Conservation (phyloP, 768 basidiomycete genomes). For the Plicaturopsis crispa region DNA sequence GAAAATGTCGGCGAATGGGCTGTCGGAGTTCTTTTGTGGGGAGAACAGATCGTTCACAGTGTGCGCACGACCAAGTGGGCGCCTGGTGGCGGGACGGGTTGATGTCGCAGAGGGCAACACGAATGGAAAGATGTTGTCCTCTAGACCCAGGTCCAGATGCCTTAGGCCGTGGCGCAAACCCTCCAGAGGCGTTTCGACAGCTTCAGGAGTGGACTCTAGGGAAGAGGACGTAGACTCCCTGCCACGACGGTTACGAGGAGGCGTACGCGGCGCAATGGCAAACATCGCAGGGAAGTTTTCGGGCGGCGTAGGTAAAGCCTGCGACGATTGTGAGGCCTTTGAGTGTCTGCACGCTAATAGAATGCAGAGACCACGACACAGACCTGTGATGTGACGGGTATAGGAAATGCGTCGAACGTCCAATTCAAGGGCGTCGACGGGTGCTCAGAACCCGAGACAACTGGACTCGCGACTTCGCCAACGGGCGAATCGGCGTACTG, state of each 20-base stretch:
- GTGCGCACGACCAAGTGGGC: constrained; percentile 29
- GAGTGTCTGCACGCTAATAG: constrained; percentile 1
- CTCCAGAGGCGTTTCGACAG: constrained; percentile 29
- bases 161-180: constrained; percentile 27
- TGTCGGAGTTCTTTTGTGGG: constrained; percentile 10
- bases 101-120: constrained; percentile 13
- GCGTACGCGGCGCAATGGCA: constrained; percentile 49
- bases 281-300: constrained; percentile 44
- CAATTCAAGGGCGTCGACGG: constrained; percentile 24
- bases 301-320: constrained; percentile 22
- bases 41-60: constrained; percentile 32
- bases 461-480: constrained; percentile 23
- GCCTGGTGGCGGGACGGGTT: constrained; percentile 18
- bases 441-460: constrained; percentile 31
- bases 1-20: background rate
- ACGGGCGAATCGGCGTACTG: constrained; percentile 19
- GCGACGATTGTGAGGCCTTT: constrained; percentile 6
- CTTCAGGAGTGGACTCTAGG: constrained; percentile 51
- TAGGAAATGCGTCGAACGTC: constrained; percentile 11
- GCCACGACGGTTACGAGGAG: constrained; percentile 30
- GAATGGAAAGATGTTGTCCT: constrained; percentile 20
- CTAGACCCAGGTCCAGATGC: constrained; percentile 30
- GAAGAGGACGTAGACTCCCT: constrained; percentile 46
- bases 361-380: too few relatives aligned
- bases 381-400: constrained; percentile 28